Conservation (phyloP, 148 eudicot species). For the Vaccinium vitisidaea region DNA sequence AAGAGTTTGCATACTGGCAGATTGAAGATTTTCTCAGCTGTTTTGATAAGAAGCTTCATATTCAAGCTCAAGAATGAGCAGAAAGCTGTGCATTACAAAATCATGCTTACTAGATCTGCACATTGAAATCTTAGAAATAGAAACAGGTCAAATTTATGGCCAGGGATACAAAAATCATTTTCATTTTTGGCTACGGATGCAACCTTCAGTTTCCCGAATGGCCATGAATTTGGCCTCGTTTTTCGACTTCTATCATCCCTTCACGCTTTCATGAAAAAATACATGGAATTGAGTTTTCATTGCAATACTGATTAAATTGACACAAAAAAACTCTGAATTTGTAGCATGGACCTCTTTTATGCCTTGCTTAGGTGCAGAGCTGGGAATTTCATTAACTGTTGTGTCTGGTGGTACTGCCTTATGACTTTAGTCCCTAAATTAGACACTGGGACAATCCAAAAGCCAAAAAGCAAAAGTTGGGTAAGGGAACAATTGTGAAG, state of each 20-base stretch:
- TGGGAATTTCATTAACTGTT: neutral
- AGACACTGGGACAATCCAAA: neutral
- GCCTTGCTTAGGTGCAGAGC: neutral
- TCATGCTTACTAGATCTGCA: slow-evolving; percentile 19
- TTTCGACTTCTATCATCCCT: no score
- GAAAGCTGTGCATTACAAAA: slow-evolving; percentile 35
- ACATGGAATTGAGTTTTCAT: neutral
- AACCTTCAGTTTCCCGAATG: no score
- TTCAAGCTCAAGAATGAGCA: slow-evolving; percentile 43
- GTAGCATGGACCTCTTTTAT: neutral
- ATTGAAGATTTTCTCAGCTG: slow-evolving; percentile 61
- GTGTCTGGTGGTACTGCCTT: neutral
- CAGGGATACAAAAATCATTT: no score
- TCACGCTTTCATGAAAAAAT: no score
- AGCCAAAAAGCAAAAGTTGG: neutral
- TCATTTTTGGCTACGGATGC: no score
- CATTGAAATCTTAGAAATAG: neutral
- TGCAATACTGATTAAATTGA: neutral
- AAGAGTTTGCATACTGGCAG: slow-evolving; percentile 54
- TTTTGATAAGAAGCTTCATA: slow-evolving; percentile 23
- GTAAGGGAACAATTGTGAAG: neutral
- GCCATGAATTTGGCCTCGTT: no score
- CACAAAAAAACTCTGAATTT: neutral
- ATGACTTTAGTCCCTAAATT: neutral
- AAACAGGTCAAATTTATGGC: no score